Conservation (phyloP, 2,329 filamentous ascomycete genomes). For the Pseudonectria foliicola region DNA sequence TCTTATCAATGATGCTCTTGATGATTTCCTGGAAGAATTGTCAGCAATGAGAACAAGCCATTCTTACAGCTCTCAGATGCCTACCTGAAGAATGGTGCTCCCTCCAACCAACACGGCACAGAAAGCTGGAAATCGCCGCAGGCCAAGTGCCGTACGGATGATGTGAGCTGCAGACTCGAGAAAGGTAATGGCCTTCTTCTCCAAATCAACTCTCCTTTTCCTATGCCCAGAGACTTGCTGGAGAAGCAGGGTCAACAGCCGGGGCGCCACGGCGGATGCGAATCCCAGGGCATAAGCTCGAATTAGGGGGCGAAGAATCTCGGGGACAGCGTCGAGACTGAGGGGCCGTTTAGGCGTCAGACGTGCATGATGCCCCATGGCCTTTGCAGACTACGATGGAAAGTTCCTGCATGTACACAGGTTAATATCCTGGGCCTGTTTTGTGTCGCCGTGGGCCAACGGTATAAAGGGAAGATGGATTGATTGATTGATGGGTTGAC, state of each 20-base stretch:
- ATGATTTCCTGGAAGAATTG: constrained; percentile 21
- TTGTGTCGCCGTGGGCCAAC: too few species aligned
- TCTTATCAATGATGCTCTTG: constrained; percentile 21
- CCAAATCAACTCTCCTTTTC: constrained; percentile 20
- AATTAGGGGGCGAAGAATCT: constrained; percentile 46
- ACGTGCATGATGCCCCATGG: constrained; percentile 11
- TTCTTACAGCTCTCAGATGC: constrained; percentile 11
- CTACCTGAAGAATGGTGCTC: constrained; percentile 53
- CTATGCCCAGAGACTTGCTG: constrained; percentile 38
- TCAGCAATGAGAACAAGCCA: constrained; percentile 8
- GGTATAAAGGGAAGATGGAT: too few species aligned
- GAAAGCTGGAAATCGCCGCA: constrained; percentile 54
- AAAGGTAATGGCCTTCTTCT: constrained; percentile 25
- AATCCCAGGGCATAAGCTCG: constrained; percentile 57
- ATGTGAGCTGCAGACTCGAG: constrained; percentile 30
- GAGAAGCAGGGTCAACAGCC: constrained; percentile 47
- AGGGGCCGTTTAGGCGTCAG: constrained; percentile 13
- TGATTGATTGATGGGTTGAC: too few species aligned
- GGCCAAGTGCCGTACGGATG: constrained; percentile 44
- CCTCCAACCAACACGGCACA: constrained; percentile 55
- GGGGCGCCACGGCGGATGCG: constrained; percentile 49
- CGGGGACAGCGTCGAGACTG: constrained; percentile 34
- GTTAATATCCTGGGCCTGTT: too few species aligned
- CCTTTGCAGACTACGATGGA: constrained; percentile 10
- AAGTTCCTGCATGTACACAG: not conserved